Evolutionary conservation across 2,329 filamentous ascomycete species (phyloP).

Genomic region (Ophioceras dolichostomum): DNA sequence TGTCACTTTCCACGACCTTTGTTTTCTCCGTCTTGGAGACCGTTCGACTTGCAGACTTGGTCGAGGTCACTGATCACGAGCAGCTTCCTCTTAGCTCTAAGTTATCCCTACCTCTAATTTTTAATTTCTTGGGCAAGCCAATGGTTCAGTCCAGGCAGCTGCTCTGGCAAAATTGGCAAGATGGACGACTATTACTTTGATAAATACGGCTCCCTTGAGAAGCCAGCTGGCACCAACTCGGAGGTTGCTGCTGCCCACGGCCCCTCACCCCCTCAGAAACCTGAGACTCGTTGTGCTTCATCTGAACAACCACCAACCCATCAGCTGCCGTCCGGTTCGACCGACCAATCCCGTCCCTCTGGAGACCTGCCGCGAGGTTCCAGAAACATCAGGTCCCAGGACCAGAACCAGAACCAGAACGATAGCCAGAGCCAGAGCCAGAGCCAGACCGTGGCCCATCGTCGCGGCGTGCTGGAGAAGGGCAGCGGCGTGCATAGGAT

Average conservation of each 20-base stretch:
- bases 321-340: slow-evolving; percentile 5
- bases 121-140: neutral
- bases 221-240: neutral
- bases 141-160: neutral
- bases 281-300: slow-evolving; percentile 13
- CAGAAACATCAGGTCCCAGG: slow-evolving; percentile 16
- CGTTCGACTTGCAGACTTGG: no score
- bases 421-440: no score
- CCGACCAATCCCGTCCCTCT: neutral
- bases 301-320: slow-evolving; percentile 7
- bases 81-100: neutral
- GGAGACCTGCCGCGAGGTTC: slow-evolving; percentile 12
- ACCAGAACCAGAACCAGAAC: no score
- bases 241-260: slow-evolving; percentile 3
- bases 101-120: neutral
- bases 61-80: no score
- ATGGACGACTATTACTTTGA: neutral
- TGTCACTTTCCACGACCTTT: slow-evolving; percentile 1
- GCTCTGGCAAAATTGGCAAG: neutral
- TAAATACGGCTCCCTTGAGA: neutral
- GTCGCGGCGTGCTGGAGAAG: slow-evolving; percentile 8
- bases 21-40: neutral
- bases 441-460: no score
- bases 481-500: slow-evolving; percentile 8
- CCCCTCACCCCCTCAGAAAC: slow-evolving; percentile 4